Percentiles rank a stretch among this genome's conserved stretches.
Evolutionary conservation across 108 stramenopile species (phyloP).

Genomic region (Nitzschia sp.): DNA sequence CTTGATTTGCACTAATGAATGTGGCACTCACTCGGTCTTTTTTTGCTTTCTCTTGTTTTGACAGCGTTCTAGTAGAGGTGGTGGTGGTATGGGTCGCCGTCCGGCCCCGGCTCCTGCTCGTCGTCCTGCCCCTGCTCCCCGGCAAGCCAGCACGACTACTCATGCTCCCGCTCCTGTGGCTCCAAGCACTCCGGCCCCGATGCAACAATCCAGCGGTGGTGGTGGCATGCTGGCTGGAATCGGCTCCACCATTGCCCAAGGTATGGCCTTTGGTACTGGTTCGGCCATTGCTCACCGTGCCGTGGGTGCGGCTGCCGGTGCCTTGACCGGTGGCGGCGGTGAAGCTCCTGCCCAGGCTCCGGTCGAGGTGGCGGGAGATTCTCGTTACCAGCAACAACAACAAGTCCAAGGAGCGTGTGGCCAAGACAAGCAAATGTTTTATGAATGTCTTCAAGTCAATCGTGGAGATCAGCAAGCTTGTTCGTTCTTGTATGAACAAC

Average conservation of each 20-base stretch:
- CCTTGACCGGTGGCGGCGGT: slow-evolving; percentile 65
- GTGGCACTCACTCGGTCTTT: neutral
- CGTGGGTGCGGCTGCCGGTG: slow-evolving; percentile 82
- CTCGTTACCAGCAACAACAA: slow-evolving; percentile 40
- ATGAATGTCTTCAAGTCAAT: slow-evolving; percentile 89
- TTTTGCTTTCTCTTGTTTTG: neutral
- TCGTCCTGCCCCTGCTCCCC: slow-evolving; percentile 18
- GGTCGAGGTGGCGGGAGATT: neutral
- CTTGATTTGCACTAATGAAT: neutral
- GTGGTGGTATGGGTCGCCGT: slow-evolving; percentile 18
- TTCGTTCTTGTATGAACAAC: slow-evolving; percentile 87
- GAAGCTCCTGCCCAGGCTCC: slow-evolving; percentile 34
- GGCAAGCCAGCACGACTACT: neutral
- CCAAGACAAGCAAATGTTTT: slow-evolving; percentile 92
- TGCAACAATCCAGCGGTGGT: slow-evolving; percentile 43
- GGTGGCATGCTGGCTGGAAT: slow-evolving; percentile 97
- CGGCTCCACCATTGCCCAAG: slow-evolving; percentile 95
- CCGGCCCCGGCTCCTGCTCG: slow-evolving; percentile 18
- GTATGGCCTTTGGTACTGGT: slow-evolving; percentile 98
- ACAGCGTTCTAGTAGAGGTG: slow-evolving; percentile 41
- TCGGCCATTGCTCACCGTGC: slow-evolving; percentile 95
- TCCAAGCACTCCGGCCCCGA: slow-evolving; percentile 50
- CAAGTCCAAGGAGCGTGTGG: slow-evolving; percentile 69
- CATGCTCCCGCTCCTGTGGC: slow-evolving; percentile 23
- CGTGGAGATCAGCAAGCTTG: slow-evolving; percentile 90